Base-by-base conservation (phyloP, 352 stramenopile genomes). In the Peronospora farinosa region DNA sequence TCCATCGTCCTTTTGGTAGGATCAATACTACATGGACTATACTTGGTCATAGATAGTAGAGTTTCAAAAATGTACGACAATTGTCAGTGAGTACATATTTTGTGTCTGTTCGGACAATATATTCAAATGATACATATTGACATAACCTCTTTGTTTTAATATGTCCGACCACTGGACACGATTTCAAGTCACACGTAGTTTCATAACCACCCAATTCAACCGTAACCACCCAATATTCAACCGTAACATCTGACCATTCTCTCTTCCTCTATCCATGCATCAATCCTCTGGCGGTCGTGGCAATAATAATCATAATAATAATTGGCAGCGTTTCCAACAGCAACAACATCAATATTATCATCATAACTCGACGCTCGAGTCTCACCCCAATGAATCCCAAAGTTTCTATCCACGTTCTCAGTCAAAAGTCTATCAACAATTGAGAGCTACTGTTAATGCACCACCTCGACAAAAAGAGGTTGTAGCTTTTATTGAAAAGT, bases 401-500 rank as follows among this genome's bases (percentile, higher is more conserved):
- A 42, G 37, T 12, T 47, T 42, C 32, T 47, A 55, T 27, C 48
- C 49, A 7, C 35, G 50, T 23, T 49, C 46, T 27, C 40, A 55
- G 6, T 16, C 51, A 15, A 43, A 35, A 21, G 45, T 40, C 15
- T 33, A 37, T 36, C 19, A 21, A 21, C 27, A 46, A 1, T 21
- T 45, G 0, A 28, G 28, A 40, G 27, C 36, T 9, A 23, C 54
- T 15, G 9, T n/a, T 40, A 53, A 54, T 54, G 36, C 15, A 2
- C 8, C 38, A 10, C 72, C 44, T 35, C 33, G 44, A 0, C 68
- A 79, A 43, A 65, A 64, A 25, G 74, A 88, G 23, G 59, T 87
- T 40, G 65, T 70, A 16, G 63, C 70, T n/a, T 86, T 90, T 36
- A 45, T 90, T 0, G 69, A 88, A 42, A 39, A 40, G 0, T 69